Conservation (phyloP, 2,329 filamentous ascomycete species). For the Neofusicoccum ribis region DNA sequence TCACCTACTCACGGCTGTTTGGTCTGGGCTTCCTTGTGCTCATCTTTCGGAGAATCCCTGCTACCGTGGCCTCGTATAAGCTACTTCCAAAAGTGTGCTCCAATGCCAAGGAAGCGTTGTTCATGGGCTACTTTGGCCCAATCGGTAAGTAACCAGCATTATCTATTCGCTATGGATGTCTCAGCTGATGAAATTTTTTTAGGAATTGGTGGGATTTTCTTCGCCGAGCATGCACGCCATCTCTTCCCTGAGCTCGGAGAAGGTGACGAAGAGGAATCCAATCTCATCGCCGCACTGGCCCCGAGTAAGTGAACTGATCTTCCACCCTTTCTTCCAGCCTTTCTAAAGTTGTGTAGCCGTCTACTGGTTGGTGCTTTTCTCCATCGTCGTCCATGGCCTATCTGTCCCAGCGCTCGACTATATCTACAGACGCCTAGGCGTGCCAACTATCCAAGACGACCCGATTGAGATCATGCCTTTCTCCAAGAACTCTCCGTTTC, state of each 20-base stretch:
- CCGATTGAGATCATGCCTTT: neutral
- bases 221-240: slow-evolving; percentile 47
- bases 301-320: slow-evolving; percentile 25
- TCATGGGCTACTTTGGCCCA: slow-evolving; percentile 59
- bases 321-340: neutral
- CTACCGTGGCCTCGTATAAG: slow-evolving; percentile 56
- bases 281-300: slow-evolving; percentile 41
- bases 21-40: slow-evolving; percentile 55
- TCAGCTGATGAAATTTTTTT: neutral
- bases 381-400: slow-evolving; percentile 50
- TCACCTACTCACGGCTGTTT: slow-evolving; percentile 54
- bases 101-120: slow-evolving; percentile 60
- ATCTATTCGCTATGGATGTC: neutral
- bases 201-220: slow-evolving; percentile 49
- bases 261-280: slow-evolving; percentile 43
- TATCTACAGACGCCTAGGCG: slow-evolving; percentile 41
- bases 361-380: slow-evolving; percentile 49
- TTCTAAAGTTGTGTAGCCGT: slow-evolving; percentile 32
- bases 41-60: slow-evolving; percentile 58
- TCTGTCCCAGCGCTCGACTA: slow-evolving; percentile 49
- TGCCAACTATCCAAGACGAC: slow-evolving; percentile 26
- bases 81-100: slow-evolving; percentile 55
- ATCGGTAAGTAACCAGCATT: slow-evolving; percentile 34
- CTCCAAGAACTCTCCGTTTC: neutral
- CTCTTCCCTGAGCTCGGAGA: slow-evolving; percentile 44